These are phyloP conservation scores for Gastroboletus turbinatus DNA, from an alignment of 1,284 basidiomycete species.

Conservation along the genomic window DNA sequence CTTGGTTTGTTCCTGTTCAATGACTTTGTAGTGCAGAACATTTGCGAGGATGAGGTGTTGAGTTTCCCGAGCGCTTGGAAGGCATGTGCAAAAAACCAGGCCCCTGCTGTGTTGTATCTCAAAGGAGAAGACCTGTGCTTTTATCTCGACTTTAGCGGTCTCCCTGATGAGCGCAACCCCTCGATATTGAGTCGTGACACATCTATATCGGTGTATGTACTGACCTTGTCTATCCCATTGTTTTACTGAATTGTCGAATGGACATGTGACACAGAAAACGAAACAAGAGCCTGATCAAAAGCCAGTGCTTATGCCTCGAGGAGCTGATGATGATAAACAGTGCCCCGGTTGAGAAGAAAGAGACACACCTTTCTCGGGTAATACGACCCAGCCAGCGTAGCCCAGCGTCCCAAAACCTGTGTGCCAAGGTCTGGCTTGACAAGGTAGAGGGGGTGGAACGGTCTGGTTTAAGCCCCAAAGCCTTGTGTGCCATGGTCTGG, in stretches of 20 bases:
- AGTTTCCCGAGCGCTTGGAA: conserved; percentile 93
- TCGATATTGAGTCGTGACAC: conserved; percentile 84
- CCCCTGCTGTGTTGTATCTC: conserved; percentile 86
- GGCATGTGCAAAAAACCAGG: conserved; percentile 54
- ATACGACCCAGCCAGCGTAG: too few relatives aligned
- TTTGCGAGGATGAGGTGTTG: conserved; percentile 84
- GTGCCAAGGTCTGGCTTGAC: too few relatives aligned
- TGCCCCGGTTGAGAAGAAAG: background rate
- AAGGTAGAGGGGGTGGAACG: too few relatives aligned
- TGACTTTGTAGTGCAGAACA: conserved; percentile 88
- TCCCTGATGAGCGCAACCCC: conserved; percentile 72
- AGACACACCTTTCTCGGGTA: conserved; percentile 78
- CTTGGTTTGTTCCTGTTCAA: conserved; percentile 98
- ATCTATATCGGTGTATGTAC: conserved; percentile 77
- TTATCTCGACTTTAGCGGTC: conserved; percentile 59
- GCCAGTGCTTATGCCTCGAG: conserved; percentile 67
- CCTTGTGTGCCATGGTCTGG: too few relatives aligned
- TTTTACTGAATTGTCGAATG: background rate
- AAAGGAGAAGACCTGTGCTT: conserved; percentile 70
- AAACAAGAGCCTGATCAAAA: conserved; percentile 71
- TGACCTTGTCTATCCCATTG: background rate
- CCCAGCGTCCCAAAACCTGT: too few relatives aligned
- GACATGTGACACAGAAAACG: conserved; percentile 53
- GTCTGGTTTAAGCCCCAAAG: too few relatives aligned
- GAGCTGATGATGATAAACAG: conserved; percentile 41